Evolutionary conservation across 768 basidiomycete genomes (phyloP), one percentile per base, ranked within the genome.

Genomic region (Suillus bovinus): DNA sequence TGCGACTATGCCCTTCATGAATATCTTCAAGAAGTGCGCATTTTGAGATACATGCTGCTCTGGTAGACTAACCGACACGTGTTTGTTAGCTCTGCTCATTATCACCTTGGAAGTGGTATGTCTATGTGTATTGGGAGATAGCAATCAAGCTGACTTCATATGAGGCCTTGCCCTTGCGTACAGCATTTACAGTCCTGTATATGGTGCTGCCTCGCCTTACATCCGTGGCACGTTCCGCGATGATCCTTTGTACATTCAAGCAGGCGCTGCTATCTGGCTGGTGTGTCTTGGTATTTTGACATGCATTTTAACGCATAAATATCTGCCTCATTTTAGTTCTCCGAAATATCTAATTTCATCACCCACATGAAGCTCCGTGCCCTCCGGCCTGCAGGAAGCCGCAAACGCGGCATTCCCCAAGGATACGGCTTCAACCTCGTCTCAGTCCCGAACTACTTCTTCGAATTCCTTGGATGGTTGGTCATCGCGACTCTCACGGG

Each of bases 361-460:
- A 88, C 90, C 5, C 97, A 99, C 72, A 69, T 95, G 61, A 93
- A 85, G 16, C 82, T 98, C 22, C 89, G 94, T 55, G 80, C 83
- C 44, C 86, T 99, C 50, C 91, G 97, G 24, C 94, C 96, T 0
- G 78, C 83, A 27, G 93, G 92, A 17, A 84, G 88, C 7, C 87
- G 85, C 62, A 84, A 82, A 60, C 89, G 96, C 54, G 88, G 83
- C n/a, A 89, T 97, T 67, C 97, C 97, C 0, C 77, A 80, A n/a
- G 96, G 97, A 29, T 96, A 94, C 66, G 96, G 95, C 7, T 99
- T 98, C 78, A 80, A 86, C 59, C 76, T 85, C n/a, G 83, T 96
- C 44, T 90, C 93, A 7, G 91, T 85, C 79, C 94, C 96, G 17
- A 98, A 99, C 75, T 99, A 99, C 78, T 87, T 92, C 72, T 98